phyloP scores from a whole-genome alignment of 306 rosid species.

The Leucaena leucocephala region DNA sequence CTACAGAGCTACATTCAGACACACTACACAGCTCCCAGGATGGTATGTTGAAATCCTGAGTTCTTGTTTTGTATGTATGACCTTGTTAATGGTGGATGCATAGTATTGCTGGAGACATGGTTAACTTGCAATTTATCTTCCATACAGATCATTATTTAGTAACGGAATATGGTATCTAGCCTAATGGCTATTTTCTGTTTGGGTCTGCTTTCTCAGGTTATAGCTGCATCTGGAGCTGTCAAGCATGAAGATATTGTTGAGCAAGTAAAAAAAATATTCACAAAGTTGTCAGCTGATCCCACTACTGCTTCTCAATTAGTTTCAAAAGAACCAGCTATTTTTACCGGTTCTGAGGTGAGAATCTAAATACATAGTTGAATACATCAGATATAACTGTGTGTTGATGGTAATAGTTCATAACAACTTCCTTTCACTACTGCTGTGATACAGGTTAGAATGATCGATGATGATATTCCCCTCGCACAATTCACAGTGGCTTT shows the following conservation, averaged over 20 bases:
- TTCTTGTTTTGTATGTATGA: background rate
- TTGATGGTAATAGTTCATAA: slow-evolving; percentile 1
- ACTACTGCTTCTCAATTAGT: slow-evolving; percentile 80
- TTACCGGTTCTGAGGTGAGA: slow-evolving; percentile 95
- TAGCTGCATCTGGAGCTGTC: slow-evolving; percentile 91
- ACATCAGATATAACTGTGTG: background rate
- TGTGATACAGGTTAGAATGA: slow-evolving; percentile 76
- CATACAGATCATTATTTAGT: background rate
- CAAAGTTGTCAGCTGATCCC: slow-evolving; percentile 76
- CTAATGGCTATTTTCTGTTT: slow-evolving; percentile 19
- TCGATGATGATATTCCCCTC: slow-evolving; percentile 82
- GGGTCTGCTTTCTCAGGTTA: slow-evolving; percentile 54
- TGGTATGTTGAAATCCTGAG: slow-evolving; percentile 52
- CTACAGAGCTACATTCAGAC: slow-evolving; percentile 80
- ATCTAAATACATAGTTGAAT: slow-evolving; percentile 22
- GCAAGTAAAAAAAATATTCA: slow-evolving; percentile 66
- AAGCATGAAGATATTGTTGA: slow-evolving; percentile 83
- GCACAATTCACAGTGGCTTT: slow-evolving; percentile 97
- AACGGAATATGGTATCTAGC: background rate
- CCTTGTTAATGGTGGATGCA: background rate
- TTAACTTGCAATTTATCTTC: background rate
- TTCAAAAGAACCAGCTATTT: slow-evolving; percentile 75
- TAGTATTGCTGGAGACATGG: slow-evolving; percentile 4
- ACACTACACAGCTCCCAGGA: slow-evolving; percentile 93
- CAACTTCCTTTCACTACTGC: slow-evolving; percentile 10